Conservation (phyloP, 1,284 basidiomycete species). For the Cystobasidium sp. region DNA sequence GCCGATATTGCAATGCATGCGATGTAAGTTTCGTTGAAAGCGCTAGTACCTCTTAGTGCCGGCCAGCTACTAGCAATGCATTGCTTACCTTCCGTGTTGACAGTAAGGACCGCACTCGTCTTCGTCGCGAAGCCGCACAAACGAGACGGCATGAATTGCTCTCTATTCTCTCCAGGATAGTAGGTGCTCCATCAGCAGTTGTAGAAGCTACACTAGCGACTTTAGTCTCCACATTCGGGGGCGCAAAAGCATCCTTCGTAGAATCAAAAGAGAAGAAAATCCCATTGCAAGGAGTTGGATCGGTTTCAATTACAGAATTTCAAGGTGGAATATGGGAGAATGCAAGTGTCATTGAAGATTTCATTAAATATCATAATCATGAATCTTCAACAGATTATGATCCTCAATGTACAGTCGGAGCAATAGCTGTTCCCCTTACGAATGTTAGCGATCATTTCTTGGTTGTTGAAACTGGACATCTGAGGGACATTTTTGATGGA, state of each 20-base stretch:
- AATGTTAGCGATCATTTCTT: constrained; percentile 16
- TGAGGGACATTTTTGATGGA: constrained; percentile 19
- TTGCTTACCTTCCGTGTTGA: not conserved
- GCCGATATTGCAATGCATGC: constrained; percentile 18
- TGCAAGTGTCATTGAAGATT: constrained; percentile 13
- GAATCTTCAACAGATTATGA: not conserved
- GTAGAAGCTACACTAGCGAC: constrained; percentile 5
- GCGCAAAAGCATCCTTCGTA: not conserved
- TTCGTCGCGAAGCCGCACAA: constrained; percentile 1
- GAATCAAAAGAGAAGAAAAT: not conserved
- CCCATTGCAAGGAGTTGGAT: not conserved
- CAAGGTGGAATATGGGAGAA: constrained; percentile 19
- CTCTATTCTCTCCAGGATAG: not conserved
- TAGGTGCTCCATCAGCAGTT: not conserved
- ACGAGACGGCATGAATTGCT: not conserved
- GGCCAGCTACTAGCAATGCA: not conserved
- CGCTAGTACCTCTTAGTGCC: not conserved
- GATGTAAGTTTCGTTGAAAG: constrained; percentile 15
- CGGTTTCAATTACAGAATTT: not conserved
- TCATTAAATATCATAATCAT: constrained; percentile 18
- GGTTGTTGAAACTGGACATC: not conserved
- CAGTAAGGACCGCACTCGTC: not conserved
- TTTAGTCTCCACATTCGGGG: not conserved
- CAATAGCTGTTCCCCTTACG: not conserved
- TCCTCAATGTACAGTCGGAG: constrained; percentile 1